Base-by-base conservation (phyloP, 2,329 filamentous ascomycete species). In the Neonectria sp. region DNA sequence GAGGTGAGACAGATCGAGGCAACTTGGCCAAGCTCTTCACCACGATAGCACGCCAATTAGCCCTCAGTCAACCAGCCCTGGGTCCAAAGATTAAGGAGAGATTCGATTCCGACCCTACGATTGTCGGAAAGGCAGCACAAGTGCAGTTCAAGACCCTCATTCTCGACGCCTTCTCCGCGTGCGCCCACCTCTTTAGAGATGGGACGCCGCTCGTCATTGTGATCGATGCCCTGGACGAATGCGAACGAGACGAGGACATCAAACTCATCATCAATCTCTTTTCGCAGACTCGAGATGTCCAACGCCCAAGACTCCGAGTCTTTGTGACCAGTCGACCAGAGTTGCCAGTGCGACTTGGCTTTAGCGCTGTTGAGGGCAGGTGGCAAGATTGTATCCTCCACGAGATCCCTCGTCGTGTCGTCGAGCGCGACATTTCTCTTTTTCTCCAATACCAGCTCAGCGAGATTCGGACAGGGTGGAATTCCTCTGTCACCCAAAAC, bases 291-390 rank as follows among this genome's bases (percentile, higher is more conserved):
- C 35, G 59, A 24, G 27, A 21, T 0, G 33, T 45, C n/a, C 68
- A 35, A 67, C 77, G 61, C 45, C 76, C 15, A 48, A 52, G 48
- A 13, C 51, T 83, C n/a, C 78, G 75, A 57, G 60, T 82, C 5
- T 82, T 85, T 53, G 31, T 85, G 3, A 85, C 83, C 0, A 85
- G 82, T 24, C 3, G 83, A 37, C 83, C 83, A 0, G 79, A 85
- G 45, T 53, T 82, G 12, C 78, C 78, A 0, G 77, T 83, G 45
- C 77, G 79, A 1, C 68, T 80, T 21, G 77, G 79, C 0, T 84
- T 85, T 55, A 65, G 63, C 0, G 11, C 71, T 21, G 72, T 80
- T n/a, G 45, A 70, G 6, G 40, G 31, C 8, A n/a, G 21, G 12
- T 68, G 69, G 29, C 63, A 68, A 40, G 24, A 73, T 55, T 1